Base-by-base conservation (phyloP, 148 eudicot species). In the Rhododendron mucronatum region DNA sequence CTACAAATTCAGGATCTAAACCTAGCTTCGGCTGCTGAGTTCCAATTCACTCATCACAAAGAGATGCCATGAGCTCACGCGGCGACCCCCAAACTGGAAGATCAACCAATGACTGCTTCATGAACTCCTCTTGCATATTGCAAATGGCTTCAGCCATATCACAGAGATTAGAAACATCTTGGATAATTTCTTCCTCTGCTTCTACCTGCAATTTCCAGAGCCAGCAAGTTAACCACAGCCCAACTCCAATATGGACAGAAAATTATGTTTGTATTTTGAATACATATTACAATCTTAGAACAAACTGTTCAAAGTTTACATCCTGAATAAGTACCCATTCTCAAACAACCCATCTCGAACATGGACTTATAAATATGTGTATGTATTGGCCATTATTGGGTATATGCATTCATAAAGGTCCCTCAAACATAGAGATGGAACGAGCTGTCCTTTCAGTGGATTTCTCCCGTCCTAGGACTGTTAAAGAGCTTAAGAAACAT, bases 11-110 rank as follows among this genome's bases (percentile, higher is more conserved):
- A 71, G 12, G 71, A 65, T 23, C 71, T 8, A 65, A 65, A 71
- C 76, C 37, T 30, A 71, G 76, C 39, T 51, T 50, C 41, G 0
- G n/a, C 63, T 28, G 63, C 82, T 23, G 21, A 18, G 83, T 81
- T 55, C 16, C 69, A 20, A 51, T 53, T 67, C 59, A 71, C 8
- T 23, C n/a, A 76, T 91, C 90, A 48, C 90, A 87, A 13, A 95
- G 82, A 10, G 90, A 89, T 48, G 91, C 83, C 91, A 95, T 88
- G 82, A 95, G 94, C 82, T 92, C 96, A 3, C 37, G 75, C 3
- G 98, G 98, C 9, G 92, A 90, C 41, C 80, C 74, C 98, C 98
- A 95, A 47, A 93, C 78, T 0, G 94, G 94, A 77, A 95, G 93
- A 87, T 93, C 90, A 33, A 90, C 30, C 33, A 91, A 84, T 28